phyloP scores from a whole-genome alignment of 768 basidiomycete genomes.

The Termitomyces heimii region DNA sequence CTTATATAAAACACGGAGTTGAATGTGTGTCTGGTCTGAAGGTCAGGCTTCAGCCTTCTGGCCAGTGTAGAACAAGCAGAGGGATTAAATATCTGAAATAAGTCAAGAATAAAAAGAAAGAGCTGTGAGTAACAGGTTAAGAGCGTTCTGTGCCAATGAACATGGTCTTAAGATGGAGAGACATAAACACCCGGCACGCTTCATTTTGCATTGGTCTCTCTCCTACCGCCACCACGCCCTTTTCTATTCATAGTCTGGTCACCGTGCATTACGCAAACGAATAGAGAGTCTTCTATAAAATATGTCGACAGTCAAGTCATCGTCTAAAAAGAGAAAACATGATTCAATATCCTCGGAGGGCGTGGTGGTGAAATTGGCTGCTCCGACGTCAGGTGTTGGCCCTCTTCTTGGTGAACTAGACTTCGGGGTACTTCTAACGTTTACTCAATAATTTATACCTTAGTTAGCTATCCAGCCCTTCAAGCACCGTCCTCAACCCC shows the following conservation, averaged over 20 bases:
- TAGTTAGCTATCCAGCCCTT: constrained; percentile 64
- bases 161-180: constrained; percentile 10
- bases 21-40: background rate
- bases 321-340: constrained; percentile 31
- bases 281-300: constrained; percentile 1
- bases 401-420: constrained; percentile 31
- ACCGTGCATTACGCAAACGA: background rate
- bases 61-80: constrained; percentile 3
- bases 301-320: constrained; percentile 30
- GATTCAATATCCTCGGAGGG: constrained; percentile 14
- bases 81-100: constrained; percentile 8
- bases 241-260: background rate
- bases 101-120: constrained; percentile 1
- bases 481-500: constrained; percentile 50
- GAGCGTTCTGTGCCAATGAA: constrained; percentile 7
- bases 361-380: constrained; percentile 25
- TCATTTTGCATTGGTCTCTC: constrained; percentile 7
- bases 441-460: background rate
- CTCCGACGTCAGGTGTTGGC: constrained; percentile 22
- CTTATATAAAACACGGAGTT: constrained; percentile 2
- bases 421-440: background rate
- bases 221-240: constrained; percentile 10
- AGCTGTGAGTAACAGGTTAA: constrained; percentile 3
- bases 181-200: constrained; percentile 11
- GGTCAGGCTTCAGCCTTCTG: constrained; percentile 1